Percentiles rank a stretch among this genome's conserved stretches.
Evolutionary conservation across 768 basidiomycete genomes (phyloP).

Genomic region (Naganishia randhawae): DNA sequence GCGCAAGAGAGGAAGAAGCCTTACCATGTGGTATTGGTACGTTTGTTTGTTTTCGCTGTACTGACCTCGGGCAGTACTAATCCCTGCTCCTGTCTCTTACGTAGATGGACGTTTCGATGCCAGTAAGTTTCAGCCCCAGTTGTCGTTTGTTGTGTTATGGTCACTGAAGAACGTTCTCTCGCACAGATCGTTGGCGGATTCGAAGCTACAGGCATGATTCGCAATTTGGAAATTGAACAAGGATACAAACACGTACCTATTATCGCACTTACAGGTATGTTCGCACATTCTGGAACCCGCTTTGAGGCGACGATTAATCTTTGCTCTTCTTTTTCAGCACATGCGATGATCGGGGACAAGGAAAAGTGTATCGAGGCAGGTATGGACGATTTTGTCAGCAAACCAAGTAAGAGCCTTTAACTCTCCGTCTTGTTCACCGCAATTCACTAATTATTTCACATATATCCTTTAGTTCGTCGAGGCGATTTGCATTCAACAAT

Average conservation of each 20-base stretch:
- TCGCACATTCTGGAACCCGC: neutral
- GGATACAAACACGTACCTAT: slow-evolving; percentile 75
- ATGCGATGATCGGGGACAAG: slow-evolving; percentile 43
- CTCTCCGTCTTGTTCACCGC: slow-evolving; percentile 1
- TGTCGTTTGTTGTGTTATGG: neutral
- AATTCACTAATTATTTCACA: neutral
- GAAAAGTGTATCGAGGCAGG: slow-evolving; percentile 51
- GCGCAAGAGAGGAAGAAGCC: slow-evolving; percentile 58
- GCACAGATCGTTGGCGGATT: slow-evolving; percentile 95
- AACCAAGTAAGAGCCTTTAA: slow-evolving; percentile 1
- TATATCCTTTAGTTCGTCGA: slow-evolving; percentile 25
- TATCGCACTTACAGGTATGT: slow-evolving; percentile 70
- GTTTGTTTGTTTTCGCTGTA: slow-evolving; percentile 42
- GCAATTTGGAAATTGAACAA: slow-evolving; percentile 73
- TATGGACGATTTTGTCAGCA: slow-evolving; percentile 31
- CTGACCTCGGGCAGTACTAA: neutral
- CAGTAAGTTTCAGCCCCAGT: slow-evolving; percentile 30
- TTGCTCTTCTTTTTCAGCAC: slow-evolving; percentile 5
- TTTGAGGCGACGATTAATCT: neutral
- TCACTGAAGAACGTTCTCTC: slow-evolving; percentile 52
- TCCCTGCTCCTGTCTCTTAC: neutral
- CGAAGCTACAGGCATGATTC: slow-evolving; percentile 91
- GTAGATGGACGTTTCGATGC: slow-evolving; percentile 87
- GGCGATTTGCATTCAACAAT: slow-evolving; percentile 48
- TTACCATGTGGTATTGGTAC: slow-evolving; percentile 85